Conservation (phyloP, 768 basidiomycete genomes). For the Mycena epipterygia region DNA sequence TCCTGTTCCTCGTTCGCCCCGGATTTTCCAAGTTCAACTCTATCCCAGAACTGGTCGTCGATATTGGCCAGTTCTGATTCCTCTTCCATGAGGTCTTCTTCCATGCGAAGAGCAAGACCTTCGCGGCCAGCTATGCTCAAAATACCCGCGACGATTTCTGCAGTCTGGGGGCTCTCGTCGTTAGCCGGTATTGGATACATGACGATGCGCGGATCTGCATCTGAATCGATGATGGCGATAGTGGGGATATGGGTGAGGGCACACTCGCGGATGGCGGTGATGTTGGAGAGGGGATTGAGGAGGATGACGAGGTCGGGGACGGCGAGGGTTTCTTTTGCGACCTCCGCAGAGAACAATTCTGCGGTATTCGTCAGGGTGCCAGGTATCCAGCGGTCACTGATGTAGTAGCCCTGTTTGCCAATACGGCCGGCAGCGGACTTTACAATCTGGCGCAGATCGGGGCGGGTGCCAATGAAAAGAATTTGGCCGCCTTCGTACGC, state of each 20-base stretch:
- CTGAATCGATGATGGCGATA: constrained; percentile 94
- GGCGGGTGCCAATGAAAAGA: constrained; percentile 91
- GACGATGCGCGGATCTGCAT: constrained; percentile 95
- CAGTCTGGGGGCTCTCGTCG: constrained; percentile 92
- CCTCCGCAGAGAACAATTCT: constrained; percentile 76
- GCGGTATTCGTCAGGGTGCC: constrained; percentile 94
- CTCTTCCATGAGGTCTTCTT: constrained; percentile 45
- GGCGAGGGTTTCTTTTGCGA: constrained; percentile 65
- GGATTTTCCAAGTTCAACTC: neutral
- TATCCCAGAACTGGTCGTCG: constrained; percentile 21
- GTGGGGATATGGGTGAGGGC: constrained; percentile 93
- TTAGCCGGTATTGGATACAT: constrained; percentile 99
- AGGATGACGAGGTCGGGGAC: constrained; percentile 91
- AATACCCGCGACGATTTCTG: constrained; percentile 91
- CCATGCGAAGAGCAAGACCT: constrained; percentile 67
- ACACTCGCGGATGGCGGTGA: constrained; percentile 92
- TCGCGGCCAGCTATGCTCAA: constrained; percentile 90
- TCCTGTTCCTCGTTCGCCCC: neutral
- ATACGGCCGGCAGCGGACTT: constrained; percentile 85
- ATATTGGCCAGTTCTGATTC: constrained; percentile 37
- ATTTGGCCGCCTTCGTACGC: constrained; percentile 86
- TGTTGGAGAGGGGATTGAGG: constrained; percentile 89
- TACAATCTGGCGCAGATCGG: constrained; percentile 81
- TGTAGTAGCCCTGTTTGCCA: constrained; percentile 85
- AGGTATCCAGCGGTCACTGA: constrained; percentile 92